Percentiles rank a stretch among this genome's conserved stretches.
phyloP scores from a whole-genome alignment of 805 yeast species.

The Scheffersomyces lignosus region DNA sequence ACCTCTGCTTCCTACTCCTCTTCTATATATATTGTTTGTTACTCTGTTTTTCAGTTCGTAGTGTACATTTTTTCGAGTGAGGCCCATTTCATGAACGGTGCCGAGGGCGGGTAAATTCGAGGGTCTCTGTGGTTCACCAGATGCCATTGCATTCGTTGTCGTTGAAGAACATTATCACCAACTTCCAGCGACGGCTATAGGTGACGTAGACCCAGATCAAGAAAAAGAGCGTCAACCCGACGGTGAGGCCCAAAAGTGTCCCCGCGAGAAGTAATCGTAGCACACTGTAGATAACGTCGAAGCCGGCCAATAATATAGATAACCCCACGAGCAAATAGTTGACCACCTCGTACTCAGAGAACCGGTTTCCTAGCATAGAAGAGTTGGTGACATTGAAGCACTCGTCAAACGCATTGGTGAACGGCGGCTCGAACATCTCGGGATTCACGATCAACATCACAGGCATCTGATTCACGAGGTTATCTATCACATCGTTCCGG shows the following conservation, averaged over 20 bases:
- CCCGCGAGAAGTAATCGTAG: slow-evolving; percentile 14
- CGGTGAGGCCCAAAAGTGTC: slow-evolving; percentile 9
- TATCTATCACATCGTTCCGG: slow-evolving; percentile 2
- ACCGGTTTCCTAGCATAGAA: neutral
- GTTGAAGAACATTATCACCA: slow-evolving; percentile 1
- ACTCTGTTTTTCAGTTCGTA: too few relatives aligned
- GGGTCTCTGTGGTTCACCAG: too few relatives aligned
- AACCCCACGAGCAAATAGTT: neutral
- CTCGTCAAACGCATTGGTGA: slow-evolving; percentile 16
- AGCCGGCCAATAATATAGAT: slow-evolving; percentile 8
- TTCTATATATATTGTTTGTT: too few relatives aligned
- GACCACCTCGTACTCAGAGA: neutral
- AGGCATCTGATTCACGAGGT: slow-evolving; percentile 9
- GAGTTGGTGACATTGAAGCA: slow-evolving; percentile 7
- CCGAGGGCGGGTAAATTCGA: too few relatives aligned
- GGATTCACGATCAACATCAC: slow-evolving; percentile 19
- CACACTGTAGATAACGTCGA: slow-evolving; percentile 19
- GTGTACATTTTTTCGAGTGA: too few relatives aligned
- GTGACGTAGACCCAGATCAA: slow-evolving; percentile 13
- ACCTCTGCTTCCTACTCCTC: too few relatives aligned
- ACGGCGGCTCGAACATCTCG: slow-evolving; percentile 27
- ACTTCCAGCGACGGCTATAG: slow-evolving; percentile 14
- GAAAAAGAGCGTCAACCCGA: slow-evolving; percentile 11
- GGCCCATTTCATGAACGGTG: too few relatives aligned
- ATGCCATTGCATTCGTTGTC: neutral